Evolutionary conservation across 768 basidiomycete genomes (phyloP), one percentile per base, ranked within the genome.

Genomic region (Cyathus striatus): DNA sequence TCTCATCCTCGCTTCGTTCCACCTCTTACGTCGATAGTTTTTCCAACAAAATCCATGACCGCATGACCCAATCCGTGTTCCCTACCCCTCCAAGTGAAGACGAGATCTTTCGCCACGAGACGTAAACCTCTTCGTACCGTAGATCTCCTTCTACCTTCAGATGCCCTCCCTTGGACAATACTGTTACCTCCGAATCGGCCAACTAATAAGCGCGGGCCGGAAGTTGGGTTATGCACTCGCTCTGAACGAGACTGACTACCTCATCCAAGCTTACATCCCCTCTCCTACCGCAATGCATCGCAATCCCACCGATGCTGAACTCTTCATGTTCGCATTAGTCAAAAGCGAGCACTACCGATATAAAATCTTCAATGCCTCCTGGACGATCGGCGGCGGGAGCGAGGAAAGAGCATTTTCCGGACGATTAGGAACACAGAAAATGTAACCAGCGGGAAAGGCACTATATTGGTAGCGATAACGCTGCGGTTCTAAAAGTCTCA

Each of bases 241-340:
- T 0, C 53, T 76, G 0, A 87, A 92, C 43, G 96, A 99, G 61
- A 89, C 98, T 47, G 79, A 85, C 53, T 99, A 97, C 63, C 81
- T 98, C 49, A 76, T 96, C 49, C 74, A 87, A 41, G 92, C 89
- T 9, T 99, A 92, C 63, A 73, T 89, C 21, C 72, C 84, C n/a
- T 85, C 86, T 4, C 45, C 69, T 4, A 58, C 71, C 10, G 74
- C 86, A 1, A 79, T 87, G 61, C 72, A 73, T 38, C 81, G 94
- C 25, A 85, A 91, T 58, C 96, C 95, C 6, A 96, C 90, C 27
- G 96, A 98, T 58, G 94, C 95, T 3, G 96, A 99, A 60, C 73
- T 99, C 6, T 99, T 99, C 78, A 99, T 98, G 96, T 99, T 98
- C 63, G 95, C 96, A 3, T 96, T 98, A 59, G 95, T 99, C 61